Percentiles rank a stretch among this genome's conserved stretches.
These are phyloP conservation scores for Fusarium sp. DNA, from an alignment of 2,329 filamentous ascomycete species.

Conservation along the genomic window DNA sequence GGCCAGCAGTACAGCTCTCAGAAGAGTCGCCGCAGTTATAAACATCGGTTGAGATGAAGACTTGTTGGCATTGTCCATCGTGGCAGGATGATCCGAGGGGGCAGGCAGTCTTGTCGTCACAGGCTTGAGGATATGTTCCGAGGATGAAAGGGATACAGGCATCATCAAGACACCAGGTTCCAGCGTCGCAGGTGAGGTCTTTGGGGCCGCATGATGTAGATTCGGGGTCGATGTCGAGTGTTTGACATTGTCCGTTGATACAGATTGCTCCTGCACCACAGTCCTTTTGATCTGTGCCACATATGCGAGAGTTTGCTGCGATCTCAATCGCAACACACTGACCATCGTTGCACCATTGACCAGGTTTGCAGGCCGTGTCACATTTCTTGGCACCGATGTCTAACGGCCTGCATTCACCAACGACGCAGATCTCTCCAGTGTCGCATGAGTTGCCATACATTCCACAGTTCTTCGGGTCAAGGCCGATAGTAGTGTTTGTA, in stretches of 20 bases:
- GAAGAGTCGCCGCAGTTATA: constrained; percentile 21
- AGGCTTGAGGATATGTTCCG: constrained; percentile 31
- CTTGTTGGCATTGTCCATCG: constrained; percentile 24
- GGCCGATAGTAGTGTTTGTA: constrained; percentile 34
- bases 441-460: constrained; percentile 17
- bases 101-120: constrained; percentile 18
- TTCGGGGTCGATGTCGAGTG: constrained; percentile 29
- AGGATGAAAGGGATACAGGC: constrained; percentile 32
- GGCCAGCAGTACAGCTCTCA: constrained; percentile 21
- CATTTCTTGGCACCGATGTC: constrained; percentile 20
- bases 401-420: constrained; percentile 17
- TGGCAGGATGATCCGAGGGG: constrained; percentile 18
- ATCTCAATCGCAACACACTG: constrained; percentile 33
- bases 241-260: constrained; percentile 26
- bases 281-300: background rate
- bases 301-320: constrained; percentile 15
- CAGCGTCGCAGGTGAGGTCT: constrained; percentile 23
- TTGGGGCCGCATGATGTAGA: constrained; percentile 19
- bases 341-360: constrained; percentile 29
- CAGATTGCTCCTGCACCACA: constrained; percentile 32
- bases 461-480: constrained; percentile 31
- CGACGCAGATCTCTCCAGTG: constrained; percentile 30
- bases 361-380: constrained; percentile 11
- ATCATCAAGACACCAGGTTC: constrained; percentile 39
- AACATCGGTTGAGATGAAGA: constrained; percentile 24